These are phyloP conservation scores for Apiospora aurea DNA, from an alignment of 2,329 filamentous ascomycete genomes.

Conservation along the genomic window DNA sequence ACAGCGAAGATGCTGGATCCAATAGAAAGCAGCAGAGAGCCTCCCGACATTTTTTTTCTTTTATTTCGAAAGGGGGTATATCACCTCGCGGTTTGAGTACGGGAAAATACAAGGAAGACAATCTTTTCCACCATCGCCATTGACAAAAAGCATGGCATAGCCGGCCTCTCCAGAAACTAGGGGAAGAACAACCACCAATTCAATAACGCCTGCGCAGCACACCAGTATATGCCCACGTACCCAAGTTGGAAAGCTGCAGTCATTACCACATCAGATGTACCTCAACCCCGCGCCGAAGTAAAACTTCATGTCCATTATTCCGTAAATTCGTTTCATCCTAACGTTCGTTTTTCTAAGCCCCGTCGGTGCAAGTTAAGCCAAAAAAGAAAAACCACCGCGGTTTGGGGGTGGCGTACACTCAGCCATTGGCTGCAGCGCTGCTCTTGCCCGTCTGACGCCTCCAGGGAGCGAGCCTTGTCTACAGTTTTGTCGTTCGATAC, in stretches of 20 bases:
- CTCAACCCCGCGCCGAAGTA: neutral
- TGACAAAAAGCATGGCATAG: neutral
- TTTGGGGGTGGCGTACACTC: neutral
- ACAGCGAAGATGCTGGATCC: neutral
- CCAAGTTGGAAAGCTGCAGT: neutral
- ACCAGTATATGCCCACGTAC: neutral
- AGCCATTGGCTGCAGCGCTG: neutral
- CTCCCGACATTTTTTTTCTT: neutral
- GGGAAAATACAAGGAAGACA: constrained; percentile 2
- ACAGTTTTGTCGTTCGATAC: neutral
- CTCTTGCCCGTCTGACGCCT: neutral
- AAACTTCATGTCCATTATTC: constrained; percentile 9
- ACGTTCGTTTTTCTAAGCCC: neutral
- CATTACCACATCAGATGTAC: neutral
- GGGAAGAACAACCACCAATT: constrained; percentile 2
- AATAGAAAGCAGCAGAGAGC: neutral
- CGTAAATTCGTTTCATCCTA: neutral
- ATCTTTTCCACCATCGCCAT: constrained; percentile 8
- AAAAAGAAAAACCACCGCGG: neutral
- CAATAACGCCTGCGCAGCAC: neutral
- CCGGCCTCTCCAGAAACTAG: neutral
- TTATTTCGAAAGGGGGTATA: neutral
- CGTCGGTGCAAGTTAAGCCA: neutral
- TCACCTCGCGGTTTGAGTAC: constrained; percentile 5
- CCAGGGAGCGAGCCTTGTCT: neutral